Base-by-base conservation (phyloP, 2,329 filamentous ascomycete species). In the Exophiala xenobiotica region DNA sequence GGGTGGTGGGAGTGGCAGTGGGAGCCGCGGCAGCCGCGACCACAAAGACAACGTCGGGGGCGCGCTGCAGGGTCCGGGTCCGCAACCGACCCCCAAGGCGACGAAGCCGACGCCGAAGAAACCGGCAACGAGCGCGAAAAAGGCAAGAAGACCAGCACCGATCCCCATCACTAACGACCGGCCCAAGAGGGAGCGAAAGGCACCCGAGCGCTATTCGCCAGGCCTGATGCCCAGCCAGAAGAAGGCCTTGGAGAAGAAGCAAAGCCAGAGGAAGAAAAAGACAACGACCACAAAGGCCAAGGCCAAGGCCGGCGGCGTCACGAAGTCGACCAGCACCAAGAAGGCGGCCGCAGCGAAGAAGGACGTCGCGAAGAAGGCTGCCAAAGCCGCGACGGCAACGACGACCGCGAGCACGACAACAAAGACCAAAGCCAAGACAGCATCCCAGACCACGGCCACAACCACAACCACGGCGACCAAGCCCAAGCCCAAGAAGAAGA, bases 361-460 rank as follows among this genome's bases (percentile, higher is more conserved):
- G 46, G 16, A 24, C 22, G 23, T 12, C 1, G 7, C 23, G 22
- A 40, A 40, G 6, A 24, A 11, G 3, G 38, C 44, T 7, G 33
- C 27, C n/a, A 22, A 40, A 16, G 37, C 29, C 6, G 31, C 31
- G 14, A 37, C 37, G 42, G 42, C 33, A 14, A 27, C 16, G 11
- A 44, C 20, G 7, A 20, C 47, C 12, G 1, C 29, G 1, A 29
- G 20, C 5, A 35, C 23, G 33, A 48, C 35, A 23, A 40, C 35
- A 31, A 20, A 40, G 14, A 33, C 45, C 16, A 48, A 48, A n/a
- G 45, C 45, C 9, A 48, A 44, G 46, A 42, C 19, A 27, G 26
- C n/a, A n/a, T n/a, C n/a, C n/a, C n/a, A n/a, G n/a, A n/a, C n/a
- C n/a, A n/a, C n/a, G n/a, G n/a, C n/a, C n/a, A n/a, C n/a, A n/a